phyloP scores from a whole-genome alignment of 73 alveolate species.

The Paramecium caudatum region DNA sequence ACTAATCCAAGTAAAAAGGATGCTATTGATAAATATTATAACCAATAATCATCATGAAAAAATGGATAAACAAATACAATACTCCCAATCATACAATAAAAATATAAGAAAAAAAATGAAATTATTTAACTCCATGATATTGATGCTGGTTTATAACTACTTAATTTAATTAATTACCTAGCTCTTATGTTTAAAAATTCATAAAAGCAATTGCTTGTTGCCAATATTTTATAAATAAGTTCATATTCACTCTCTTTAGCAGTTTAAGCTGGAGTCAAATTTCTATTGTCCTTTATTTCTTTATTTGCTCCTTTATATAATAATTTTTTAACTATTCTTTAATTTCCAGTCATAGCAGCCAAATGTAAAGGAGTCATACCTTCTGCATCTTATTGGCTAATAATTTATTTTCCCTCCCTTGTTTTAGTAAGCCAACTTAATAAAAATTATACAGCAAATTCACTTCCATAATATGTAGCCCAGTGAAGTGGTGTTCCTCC shows the following conservation, averaged over 20 bases:
- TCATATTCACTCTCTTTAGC: slow-evolving; percentile 65
- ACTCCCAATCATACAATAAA: slow-evolving; percentile 29
- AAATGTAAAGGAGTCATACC: slow-evolving; percentile 73
- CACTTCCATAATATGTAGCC: slow-evolving; percentile 89
- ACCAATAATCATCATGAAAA: neutral
- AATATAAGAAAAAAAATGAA: slow-evolving; percentile 51
- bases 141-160: slow-evolving; percentile 74
- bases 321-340: slow-evolving; percentile 62
- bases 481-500: slow-evolving; percentile 97
- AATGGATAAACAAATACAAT: slow-evolving; percentile 36
- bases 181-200: slow-evolving; percentile 39
- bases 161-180: slow-evolving; percentile 51
- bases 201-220: neutral
- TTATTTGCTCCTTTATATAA: slow-evolving; percentile 66
- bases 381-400: slow-evolving; percentile 31
- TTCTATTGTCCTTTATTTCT: slow-evolving; percentile 8
- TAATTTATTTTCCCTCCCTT: slow-evolving; percentile 19
- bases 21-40: slow-evolving; percentile 10
- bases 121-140: slow-evolving; percentile 15
- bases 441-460: slow-evolving; percentile 71
- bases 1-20: slow-evolving; percentile 36
- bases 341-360: slow-evolving; percentile 74
- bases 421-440: slow-evolving; percentile 21
- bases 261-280: slow-evolving; percentile 66
- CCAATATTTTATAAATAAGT: slow-evolving; percentile 55